phyloP scores from a whole-genome alignment of 1,284 basidiomycete species.

The Trametes versicolor region DNA sequence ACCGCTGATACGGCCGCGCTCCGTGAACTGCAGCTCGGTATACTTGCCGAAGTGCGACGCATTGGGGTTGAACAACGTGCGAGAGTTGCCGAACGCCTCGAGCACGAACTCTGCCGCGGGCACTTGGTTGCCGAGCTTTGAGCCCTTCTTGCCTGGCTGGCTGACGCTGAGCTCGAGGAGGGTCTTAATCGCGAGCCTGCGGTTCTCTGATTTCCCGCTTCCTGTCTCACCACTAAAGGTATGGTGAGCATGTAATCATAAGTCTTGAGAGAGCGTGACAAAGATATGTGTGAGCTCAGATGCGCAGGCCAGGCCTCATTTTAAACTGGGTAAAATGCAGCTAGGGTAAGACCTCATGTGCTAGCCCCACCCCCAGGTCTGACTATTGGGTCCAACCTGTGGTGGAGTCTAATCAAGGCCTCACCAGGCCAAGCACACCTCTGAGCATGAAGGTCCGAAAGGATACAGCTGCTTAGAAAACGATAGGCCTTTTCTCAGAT shows the following conservation, averaged over 20 bases:
- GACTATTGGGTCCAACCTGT: too few species aligned
- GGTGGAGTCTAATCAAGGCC: too few species aligned
- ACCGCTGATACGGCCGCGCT: constrained; percentile 89
- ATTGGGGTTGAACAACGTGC: constrained; percentile 91
- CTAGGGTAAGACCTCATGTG: too few species aligned
- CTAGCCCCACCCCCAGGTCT: too few species aligned
- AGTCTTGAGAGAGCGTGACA: too few species aligned
- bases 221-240: constrained; percentile 87
- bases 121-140: constrained; percentile 86
- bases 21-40: constrained; percentile 93
- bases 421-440: too few species aligned
- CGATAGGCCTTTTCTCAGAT: neutral
- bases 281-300: too few species aligned
- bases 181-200: constrained; percentile 90
- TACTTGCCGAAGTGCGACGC: constrained; percentile 94
- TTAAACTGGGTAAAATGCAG: too few species aligned
- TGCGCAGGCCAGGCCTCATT: too few species aligned
- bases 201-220: constrained; percentile 93
- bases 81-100: constrained; percentile 91
- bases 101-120: constrained; percentile 96
- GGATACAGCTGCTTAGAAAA: neutral
- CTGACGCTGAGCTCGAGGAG: constrained; percentile 90
- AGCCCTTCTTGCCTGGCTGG: constrained; percentile 93
- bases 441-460: too few species aligned
- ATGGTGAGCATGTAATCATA: constrained; percentile 14